Evolutionary conservation across 768 basidiomycete genomes (phyloP).

Genomic region (Leucocoprinus leucothites): DNA sequence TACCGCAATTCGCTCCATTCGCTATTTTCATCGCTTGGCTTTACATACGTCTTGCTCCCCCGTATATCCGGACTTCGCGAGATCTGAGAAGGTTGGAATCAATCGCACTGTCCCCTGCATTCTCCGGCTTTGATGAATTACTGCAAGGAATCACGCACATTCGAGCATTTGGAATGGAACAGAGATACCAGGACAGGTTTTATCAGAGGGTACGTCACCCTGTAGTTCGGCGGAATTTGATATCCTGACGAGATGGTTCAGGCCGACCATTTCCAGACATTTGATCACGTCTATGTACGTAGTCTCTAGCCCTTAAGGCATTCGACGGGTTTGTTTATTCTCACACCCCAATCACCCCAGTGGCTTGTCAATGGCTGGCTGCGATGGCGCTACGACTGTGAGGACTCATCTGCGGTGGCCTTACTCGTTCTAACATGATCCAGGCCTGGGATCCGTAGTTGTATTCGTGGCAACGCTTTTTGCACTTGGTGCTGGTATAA

Average conservation of each 20-base stretch:
- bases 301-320: not conserved
- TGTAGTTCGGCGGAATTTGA: not conserved
- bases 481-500: constrained; percentile 54
- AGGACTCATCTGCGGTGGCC: constrained; percentile 16
- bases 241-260: constrained; percentile 11
- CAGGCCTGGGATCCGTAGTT: constrained; percentile 68
- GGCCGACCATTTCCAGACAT: constrained; percentile 68
- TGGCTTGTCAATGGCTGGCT: constrained; percentile 72
- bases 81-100: constrained; percentile 69
- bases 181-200: constrained; percentile 60
- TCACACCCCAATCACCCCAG: constrained; percentile 25
- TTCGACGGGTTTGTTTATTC: not conserved
- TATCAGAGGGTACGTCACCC: constrained; percentile 43
- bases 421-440: not conserved
- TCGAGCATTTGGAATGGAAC: constrained; percentile 71
- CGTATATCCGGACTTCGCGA: constrained; percentile 58
- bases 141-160: constrained; percentile 64
- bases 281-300: constrained; percentile 68
- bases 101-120: constrained; percentile 65
- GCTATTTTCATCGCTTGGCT: constrained; percentile 68
- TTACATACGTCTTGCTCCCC: constrained; percentile 60
- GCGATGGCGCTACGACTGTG: constrained; percentile 72
- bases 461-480: constrained; percentile 70
- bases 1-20: constrained; percentile 64
- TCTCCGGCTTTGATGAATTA: constrained; percentile 72